phyloP scores from a whole-genome alignment of 805 yeast species.

The Candida glaebosa region DNA sequence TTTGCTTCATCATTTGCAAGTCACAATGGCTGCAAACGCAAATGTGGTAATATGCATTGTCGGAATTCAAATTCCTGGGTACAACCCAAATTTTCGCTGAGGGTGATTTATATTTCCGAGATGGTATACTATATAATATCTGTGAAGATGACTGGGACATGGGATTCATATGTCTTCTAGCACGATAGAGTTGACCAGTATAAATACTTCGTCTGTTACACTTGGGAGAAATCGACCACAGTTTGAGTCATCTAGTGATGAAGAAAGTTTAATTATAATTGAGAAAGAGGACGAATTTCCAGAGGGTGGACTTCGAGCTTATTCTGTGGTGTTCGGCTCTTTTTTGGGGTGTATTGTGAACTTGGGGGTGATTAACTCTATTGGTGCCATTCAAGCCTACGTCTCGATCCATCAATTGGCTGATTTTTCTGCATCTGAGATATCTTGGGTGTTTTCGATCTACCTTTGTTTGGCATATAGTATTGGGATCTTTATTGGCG shows the following conservation, averaged over 20 bases:
- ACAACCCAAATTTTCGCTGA: background rate
- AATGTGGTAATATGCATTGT: background rate
- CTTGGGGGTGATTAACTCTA: constrained; percentile 55
- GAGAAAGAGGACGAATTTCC: constrained; percentile 26
- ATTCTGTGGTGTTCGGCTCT: constrained; percentile 54
- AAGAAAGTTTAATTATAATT: background rate
- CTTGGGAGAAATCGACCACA: background rate
- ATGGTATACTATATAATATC: no score
- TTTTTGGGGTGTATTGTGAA: constrained; percentile 53
- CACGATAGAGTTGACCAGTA: background rate
- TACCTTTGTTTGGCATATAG: constrained; percentile 47
- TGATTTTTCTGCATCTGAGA: constrained; percentile 40
- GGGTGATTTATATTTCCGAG: background rate
- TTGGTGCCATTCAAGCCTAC: constrained; percentile 63
- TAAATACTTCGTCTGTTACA: background rate
- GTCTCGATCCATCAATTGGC: constrained; percentile 53
- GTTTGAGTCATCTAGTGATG: constrained; percentile 2
- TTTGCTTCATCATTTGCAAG: no score
- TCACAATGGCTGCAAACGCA: background rate
- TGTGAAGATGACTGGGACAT: no score
- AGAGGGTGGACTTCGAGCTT: constrained; percentile 60
- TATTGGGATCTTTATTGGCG: constrained; percentile 52
- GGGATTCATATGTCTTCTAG: constrained; percentile 1
- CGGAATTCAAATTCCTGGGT: background rate
- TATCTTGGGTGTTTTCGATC: constrained; percentile 66